Percentiles rank a stretch among this genome's conserved stretches.
Conservation (phyloP, 2,329 filamentous ascomycete species). For the Dactylellina sp. region DNA sequence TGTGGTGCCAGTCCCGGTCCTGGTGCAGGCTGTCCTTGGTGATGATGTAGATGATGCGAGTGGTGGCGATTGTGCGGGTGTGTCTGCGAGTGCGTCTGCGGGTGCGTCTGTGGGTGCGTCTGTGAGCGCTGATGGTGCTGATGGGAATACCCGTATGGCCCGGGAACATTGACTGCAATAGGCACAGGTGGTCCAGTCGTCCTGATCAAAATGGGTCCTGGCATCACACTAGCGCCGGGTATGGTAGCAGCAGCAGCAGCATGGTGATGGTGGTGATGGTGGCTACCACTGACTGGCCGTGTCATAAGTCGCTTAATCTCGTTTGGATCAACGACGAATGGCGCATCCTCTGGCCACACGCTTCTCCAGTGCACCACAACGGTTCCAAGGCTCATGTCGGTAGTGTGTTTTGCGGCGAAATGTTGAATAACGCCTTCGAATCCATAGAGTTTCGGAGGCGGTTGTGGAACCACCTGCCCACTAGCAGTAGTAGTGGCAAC, state of each 20-base stretch:
- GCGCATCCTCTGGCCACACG: constrained; percentile 81
- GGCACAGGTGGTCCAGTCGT: constrained; percentile 71
- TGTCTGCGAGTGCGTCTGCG: constrained; percentile 63
- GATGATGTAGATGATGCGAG: constrained; percentile 61
- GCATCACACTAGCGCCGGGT: constrained; percentile 61
- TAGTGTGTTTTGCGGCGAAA: constrained; percentile 84
- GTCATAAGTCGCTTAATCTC: constrained; percentile 69
- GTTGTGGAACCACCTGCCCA: constrained; percentile 64
- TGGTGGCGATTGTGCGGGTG: constrained; percentile 62
- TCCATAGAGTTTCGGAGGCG: constrained; percentile 74
- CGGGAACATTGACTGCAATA: constrained; percentile 68
- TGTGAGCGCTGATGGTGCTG: constrained; percentile 62
- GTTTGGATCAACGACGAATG: constrained; percentile 67
- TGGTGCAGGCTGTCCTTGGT: constrained; percentile 44
- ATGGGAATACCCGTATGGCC: constrained; percentile 69
- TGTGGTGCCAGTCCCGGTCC: constrained; percentile 31
- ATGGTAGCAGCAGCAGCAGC: constrained; percentile 32
- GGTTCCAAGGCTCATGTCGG: constrained; percentile 75
- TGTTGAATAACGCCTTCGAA: constrained; percentile 86
- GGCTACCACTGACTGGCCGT: constrained; percentile 24
- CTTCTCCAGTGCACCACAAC: constrained; percentile 82
- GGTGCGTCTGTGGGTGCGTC: not conserved
- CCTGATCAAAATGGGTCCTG: constrained; percentile 64
- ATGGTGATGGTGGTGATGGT: constrained; percentile 30
- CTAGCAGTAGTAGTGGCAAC: constrained; percentile 13